Conservation (phyloP, 1,139 yeast species). For the Sporopachydermia cereana region DNA sequence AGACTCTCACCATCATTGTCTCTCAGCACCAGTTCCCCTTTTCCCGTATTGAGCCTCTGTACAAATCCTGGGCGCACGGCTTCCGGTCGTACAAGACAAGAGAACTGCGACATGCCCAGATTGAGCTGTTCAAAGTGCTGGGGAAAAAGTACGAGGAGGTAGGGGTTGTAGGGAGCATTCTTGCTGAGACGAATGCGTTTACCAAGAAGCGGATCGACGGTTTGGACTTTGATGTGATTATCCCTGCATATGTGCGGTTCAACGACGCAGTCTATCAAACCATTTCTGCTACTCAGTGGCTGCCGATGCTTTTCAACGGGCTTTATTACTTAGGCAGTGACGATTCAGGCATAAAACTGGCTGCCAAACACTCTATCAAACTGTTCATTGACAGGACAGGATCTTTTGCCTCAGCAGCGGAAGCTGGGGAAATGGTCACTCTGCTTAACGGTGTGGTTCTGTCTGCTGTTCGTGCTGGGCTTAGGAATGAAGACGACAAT, state of each 20-base stretch:
- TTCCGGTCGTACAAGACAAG: conserved; percentile 49
- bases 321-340: conserved; percentile 67
- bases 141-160: conserved; percentile 41
- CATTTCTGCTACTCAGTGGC: conserved; percentile 56
- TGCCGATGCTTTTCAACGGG: conserved; percentile 58
- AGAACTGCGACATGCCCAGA: conserved; percentile 48
- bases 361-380: conserved; percentile 55
- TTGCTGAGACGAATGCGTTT: conserved; percentile 60
- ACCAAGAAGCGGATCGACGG: conserved; percentile 53
- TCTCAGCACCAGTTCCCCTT: conserved; percentile 41
- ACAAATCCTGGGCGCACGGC: conserved; percentile 43
- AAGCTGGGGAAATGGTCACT: conserved; percentile 28
- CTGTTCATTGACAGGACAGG: conserved; percentile 50
- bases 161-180: conserved; percentile 35
- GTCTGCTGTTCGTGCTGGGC: conserved; percentile 58
- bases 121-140: conserved; percentile 46
- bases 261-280: conserved; percentile 41
- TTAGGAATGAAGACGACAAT: conserved; percentile 51
- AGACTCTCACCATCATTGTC: conserved; percentile 44
- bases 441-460: conserved; percentile 46
- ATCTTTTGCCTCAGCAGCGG: conserved; percentile 13
- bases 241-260: conserved; percentile 53
- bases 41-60: conserved; percentile 42
- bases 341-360: conserved; percentile 73
- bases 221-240: conserved; percentile 67